These are phyloP conservation scores for Cyphellophora attinorum DNA, from an alignment of 2,329 filamentous ascomycete genomes.

Conservation along the genomic window DNA sequence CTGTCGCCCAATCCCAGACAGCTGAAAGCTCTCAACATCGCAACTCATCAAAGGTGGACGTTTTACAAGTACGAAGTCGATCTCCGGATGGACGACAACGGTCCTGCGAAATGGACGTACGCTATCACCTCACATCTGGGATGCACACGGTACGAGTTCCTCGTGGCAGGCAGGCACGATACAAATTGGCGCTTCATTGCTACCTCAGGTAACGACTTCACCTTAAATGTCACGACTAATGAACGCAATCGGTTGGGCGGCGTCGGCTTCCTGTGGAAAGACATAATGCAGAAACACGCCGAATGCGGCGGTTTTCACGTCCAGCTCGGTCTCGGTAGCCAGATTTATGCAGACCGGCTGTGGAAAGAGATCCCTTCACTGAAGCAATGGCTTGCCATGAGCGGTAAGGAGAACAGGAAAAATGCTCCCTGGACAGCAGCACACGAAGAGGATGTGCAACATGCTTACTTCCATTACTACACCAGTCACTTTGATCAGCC, in stretches of 20 bases:
- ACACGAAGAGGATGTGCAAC: constrained; percentile 88
- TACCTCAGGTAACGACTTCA: constrained; percentile 94
- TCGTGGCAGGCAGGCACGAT: constrained; percentile 83
- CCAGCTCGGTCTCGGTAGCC: constrained; percentile 82
- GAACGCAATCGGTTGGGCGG: constrained; percentile 81
- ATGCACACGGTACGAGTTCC: constrained; percentile 96
- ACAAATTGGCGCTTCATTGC: constrained; percentile 92
- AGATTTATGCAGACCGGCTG: constrained; percentile 88
- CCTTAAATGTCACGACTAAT: constrained; percentile 72
- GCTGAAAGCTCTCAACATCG: constrained; percentile 70
- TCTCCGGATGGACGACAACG: constrained; percentile 73
- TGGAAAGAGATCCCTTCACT: constrained; percentile 94
- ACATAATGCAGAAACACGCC: constrained; percentile 92
- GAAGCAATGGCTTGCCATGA: constrained; percentile 90
- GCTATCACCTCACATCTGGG: constrained; percentile 94
- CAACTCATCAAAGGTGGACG: constrained; percentile 83
- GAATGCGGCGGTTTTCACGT: constrained; percentile 94
- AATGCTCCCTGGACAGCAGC: constrained; percentile 85
- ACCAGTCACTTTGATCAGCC: constrained; percentile 97
- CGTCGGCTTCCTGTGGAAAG: constrained; percentile 96
- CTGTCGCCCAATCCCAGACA: constrained; percentile 88
- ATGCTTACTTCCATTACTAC: constrained; percentile 98
- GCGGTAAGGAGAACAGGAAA: constrained; percentile 85
- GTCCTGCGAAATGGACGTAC: constrained; percentile 85
- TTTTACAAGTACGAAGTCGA: constrained; percentile 95